Conservation (phyloP, 2,329 filamentous ascomycete genomes). For the Penicillium sp. region DNA sequence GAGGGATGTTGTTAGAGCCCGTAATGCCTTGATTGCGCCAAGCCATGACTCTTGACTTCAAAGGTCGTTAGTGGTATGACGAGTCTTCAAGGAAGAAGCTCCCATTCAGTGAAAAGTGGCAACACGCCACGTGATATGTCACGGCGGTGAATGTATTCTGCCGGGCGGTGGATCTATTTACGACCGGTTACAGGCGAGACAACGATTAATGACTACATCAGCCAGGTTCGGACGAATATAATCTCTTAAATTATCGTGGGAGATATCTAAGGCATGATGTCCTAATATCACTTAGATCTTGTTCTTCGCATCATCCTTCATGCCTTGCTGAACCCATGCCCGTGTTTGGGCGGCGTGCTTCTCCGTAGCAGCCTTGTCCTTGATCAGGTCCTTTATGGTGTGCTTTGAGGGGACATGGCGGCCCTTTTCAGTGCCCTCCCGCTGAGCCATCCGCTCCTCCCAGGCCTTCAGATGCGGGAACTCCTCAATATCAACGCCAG, state of each 20-base stretch:
- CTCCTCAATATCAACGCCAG: constrained; percentile 67
- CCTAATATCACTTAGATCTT: constrained; percentile 12
- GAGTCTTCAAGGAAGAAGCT: neutral
- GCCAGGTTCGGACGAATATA: neutral
- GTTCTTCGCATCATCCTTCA: constrained; percentile 65
- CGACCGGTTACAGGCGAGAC: neutral
- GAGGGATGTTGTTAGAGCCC: constrained; percentile 95
- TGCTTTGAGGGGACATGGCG: constrained; percentile 68
- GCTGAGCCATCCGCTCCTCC: constrained; percentile 67
- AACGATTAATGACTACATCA: too few species aligned
- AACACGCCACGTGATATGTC: constrained; percentile 6
- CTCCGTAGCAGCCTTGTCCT: constrained; percentile 58
- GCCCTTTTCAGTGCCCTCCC: constrained; percentile 73
- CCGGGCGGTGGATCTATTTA: neutral
- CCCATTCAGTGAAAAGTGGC: constrained; percentile 6
- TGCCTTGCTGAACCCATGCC: constrained; percentile 66
- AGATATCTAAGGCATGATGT: neutral
- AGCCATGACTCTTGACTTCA: constrained; percentile 48
- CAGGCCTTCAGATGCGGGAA: constrained; percentile 76
- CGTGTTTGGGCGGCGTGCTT: constrained; percentile 53
- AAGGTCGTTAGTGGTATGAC: constrained; percentile 11
- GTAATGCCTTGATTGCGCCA: constrained; percentile 80
- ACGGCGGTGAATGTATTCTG: constrained; percentile 1
- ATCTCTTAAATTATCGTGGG: neutral
- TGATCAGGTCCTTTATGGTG: constrained; percentile 58